Evolutionary conservation across 1,284 basidiomycete species (phyloP).

Genomic region (Tylopilus orsonianus): DNA sequence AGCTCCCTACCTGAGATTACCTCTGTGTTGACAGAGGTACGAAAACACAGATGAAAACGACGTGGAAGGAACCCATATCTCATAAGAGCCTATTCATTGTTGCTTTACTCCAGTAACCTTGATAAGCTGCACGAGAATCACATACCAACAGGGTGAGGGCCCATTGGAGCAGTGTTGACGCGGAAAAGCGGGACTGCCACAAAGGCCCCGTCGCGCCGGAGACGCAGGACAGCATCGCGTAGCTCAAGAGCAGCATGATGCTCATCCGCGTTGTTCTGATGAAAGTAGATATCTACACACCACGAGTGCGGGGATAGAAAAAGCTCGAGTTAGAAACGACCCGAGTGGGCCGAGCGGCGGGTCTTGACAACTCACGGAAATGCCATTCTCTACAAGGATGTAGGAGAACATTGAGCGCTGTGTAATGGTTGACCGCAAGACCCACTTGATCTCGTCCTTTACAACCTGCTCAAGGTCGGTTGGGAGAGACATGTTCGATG

Average conservation of each 20-base stretch:
- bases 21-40: slow-evolving; percentile 66
- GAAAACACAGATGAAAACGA: slow-evolving; percentile 73
- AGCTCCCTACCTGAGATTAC: slow-evolving; percentile 55
- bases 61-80: slow-evolving; percentile 73
- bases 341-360: not conserved
- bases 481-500: slow-evolving; percentile 33
- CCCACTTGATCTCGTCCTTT: slow-evolving; percentile 65
- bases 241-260: slow-evolving; percentile 65
- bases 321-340: slow-evolving; percentile 1
- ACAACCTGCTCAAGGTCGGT: slow-evolving; percentile 62
- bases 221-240: slow-evolving; percentile 65
- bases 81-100: slow-evolving; percentile 60
- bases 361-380: slow-evolving; percentile 51
- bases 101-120: not conserved
- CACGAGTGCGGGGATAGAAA: not conserved
- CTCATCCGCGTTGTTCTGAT: slow-evolving; percentile 61
- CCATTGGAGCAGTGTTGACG: slow-evolving; percentile 66
- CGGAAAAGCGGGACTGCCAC: slow-evolving; percentile 72
- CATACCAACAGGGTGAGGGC: slow-evolving; percentile 75
- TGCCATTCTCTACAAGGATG: slow-evolving; percentile 63
- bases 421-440: not conserved
- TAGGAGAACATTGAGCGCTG: not conserved
- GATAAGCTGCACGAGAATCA: not conserved
- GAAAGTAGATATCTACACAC: slow-evolving; percentile 69
- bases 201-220: slow-evolving; percentile 71